phyloP scores from a whole-genome alignment of 352 stramenopile genomes.

The Thalassiosira exigua region DNA sequence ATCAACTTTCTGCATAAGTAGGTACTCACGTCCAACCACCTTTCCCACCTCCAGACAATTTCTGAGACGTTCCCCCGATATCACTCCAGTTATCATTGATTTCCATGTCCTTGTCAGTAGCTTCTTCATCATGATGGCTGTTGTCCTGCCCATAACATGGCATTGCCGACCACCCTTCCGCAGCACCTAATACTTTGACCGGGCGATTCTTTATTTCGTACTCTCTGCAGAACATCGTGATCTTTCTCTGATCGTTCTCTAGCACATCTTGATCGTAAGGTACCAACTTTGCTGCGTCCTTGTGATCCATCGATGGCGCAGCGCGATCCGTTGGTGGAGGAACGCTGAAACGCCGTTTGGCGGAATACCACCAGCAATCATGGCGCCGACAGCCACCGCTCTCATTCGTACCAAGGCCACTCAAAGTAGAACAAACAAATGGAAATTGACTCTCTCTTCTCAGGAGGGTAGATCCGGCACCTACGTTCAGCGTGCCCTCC shows the following conservation, averaged over 20 bases:
- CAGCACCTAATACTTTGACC: constrained; percentile 70
- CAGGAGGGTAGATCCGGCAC: constrained; percentile 62
- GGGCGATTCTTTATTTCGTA: constrained; percentile 75
- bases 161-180: constrained; percentile 69
- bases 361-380: constrained; percentile 41
- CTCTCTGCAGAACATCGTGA: constrained; percentile 49
- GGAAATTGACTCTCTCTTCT: constrained; percentile 66
- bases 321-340: constrained; percentile 21
- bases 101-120: not conserved
- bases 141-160: constrained; percentile 41
- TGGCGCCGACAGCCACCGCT: not conserved
- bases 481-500: constrained; percentile 63
- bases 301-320: constrained; percentile 37
- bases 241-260: constrained; percentile 5
- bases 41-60: constrained; percentile 33
- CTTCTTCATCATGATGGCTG: constrained; percentile 30
- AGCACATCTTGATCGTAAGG: constrained; percentile 10
- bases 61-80: constrained; percentile 12
- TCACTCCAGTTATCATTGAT: constrained; percentile 1
- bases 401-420: not conserved
- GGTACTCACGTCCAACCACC: constrained; percentile 58
- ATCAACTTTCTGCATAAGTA: not conserved
- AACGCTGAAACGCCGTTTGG: constrained; percentile 29
- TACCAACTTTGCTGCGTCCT: constrained; percentile 22
- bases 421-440: constrained; percentile 23